These are phyloP conservation scores for Peronosclerospora sorghi DNA, from an alignment of 352 stramenopile species.

Conservation along the genomic window DNA sequence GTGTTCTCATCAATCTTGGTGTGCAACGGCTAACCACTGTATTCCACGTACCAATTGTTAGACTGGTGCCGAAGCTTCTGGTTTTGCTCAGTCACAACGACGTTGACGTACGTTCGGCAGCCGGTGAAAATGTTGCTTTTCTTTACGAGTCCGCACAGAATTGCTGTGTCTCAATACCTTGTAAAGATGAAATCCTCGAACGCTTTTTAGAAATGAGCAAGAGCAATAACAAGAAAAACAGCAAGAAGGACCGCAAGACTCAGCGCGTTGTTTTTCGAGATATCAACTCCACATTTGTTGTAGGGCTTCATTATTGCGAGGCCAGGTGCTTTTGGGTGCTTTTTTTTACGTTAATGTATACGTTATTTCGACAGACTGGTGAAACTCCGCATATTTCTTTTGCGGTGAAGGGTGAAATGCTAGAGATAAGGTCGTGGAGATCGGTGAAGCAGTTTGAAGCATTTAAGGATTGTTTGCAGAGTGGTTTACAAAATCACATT, in stretches of 20 bases:
- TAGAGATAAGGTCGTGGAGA: constrained; percentile 69
- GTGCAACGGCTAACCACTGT: neutral
- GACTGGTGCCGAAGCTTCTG: constrained; percentile 59
- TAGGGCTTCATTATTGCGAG: constrained; percentile 16
- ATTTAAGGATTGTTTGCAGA: constrained; percentile 63
- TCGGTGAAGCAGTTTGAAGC: constrained; percentile 77
- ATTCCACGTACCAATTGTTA: constrained; percentile 10
- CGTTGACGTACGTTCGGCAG: constrained; percentile 67
- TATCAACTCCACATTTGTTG: constrained; percentile 64
- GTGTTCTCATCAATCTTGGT: neutral
- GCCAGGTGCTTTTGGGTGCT: neutral
- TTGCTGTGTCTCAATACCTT: constrained; percentile 35
- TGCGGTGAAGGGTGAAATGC: constrained; percentile 56
- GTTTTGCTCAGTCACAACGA: constrained; percentile 66
- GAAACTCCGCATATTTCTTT: constrained; percentile 73
- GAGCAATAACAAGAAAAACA: constrained; percentile 84
- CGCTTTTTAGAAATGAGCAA: constrained; percentile 76
- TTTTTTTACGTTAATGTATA: constrained; percentile 1
- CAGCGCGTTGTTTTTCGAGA: constrained; percentile 79
- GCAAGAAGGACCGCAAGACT: constrained; percentile 82
- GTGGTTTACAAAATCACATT: constrained; percentile 73
- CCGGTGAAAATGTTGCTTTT: constrained; percentile 80
- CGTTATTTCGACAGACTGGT: constrained; percentile 34
- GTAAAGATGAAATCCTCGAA: constrained; percentile 56
- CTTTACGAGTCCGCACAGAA: constrained; percentile 59